Conservation (phyloP, 805 yeast genomes). For the Vanderwaltozyma tropicalis region DNA sequence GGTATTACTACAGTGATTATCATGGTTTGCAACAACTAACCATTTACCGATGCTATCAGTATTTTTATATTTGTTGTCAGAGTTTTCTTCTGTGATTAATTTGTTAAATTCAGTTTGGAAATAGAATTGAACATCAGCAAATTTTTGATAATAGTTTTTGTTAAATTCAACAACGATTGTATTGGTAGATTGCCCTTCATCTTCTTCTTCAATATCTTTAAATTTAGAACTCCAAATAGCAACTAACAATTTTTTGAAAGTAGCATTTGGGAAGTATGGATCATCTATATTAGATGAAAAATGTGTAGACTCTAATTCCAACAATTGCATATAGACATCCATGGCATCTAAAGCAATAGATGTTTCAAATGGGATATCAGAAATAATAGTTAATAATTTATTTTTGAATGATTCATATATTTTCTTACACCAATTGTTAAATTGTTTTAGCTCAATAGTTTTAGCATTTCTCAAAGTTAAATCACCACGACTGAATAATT, state of each 20-base stretch:
- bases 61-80: conserved; percentile 9
- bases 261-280: conserved; percentile 51
- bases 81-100: conserved; percentile 20
- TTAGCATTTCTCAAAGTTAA: conserved; percentile 11
- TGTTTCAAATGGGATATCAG: conserved; percentile 30
- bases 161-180: conserved; percentile 46
- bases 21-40: conserved; percentile 31
- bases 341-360: conserved; percentile 43
- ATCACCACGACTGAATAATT: conserved; percentile 26
- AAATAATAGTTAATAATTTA: conserved; percentile 34
- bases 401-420: conserved; percentile 46
- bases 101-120: conserved; percentile 44
- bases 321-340: conserved; percentile 46
- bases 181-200: conserved; percentile 33
- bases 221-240: conserved; percentile 28
- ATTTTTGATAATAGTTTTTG: conserved; percentile 41
- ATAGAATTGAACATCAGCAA: conserved; percentile 72
- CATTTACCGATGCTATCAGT: conserved; percentile 29
- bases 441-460: conserved; percentile 13
- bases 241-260: conserved; percentile 35
- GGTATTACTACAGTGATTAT: conserved; percentile 24
- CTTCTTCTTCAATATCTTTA: conserved; percentile 31
- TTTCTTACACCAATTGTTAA: conserved; percentile 54
- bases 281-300: conserved; percentile 42
- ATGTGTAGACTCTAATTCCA: conserved; percentile 45